phyloP scores from a whole-genome alignment of 257 asterid species.

The Fraxinus cuspidata region DNA sequence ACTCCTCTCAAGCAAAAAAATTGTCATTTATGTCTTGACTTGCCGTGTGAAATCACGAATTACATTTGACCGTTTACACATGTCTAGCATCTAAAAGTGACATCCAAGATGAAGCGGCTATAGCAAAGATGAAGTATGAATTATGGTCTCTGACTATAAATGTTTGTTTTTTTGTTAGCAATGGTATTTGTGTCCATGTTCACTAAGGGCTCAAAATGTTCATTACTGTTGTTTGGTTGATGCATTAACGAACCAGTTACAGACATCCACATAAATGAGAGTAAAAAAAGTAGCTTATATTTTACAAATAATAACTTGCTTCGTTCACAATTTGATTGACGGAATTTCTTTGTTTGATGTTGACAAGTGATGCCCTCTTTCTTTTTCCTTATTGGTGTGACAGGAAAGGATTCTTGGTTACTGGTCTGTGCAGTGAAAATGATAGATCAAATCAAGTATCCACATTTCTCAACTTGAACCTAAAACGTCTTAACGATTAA shows the following conservation, averaged over 20 bases:
- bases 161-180: neutral
- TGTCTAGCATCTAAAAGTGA: neutral
- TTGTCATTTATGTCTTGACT: neutral
- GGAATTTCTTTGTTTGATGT: neutral
- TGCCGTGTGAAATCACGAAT: neutral
- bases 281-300: neutral
- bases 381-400: neutral
- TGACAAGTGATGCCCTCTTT: neutral
- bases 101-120: neutral
- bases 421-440: neutral
- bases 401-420: neutral
- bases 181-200: neutral
- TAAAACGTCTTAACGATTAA: neutral
- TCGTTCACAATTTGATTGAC: neutral
- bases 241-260: neutral
- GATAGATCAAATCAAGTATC: neutral
- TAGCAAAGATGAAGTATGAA: neutral
- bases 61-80: neutral
- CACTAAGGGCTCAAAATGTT: neutral
- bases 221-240: neutral
- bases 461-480: neutral
- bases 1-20: neutral
- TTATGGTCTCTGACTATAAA: neutral
- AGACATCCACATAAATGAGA: neutral
- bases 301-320: neutral